Conservation (phyloP, 352 stramenopile species). For the Phytopythium sindhum region DNA sequence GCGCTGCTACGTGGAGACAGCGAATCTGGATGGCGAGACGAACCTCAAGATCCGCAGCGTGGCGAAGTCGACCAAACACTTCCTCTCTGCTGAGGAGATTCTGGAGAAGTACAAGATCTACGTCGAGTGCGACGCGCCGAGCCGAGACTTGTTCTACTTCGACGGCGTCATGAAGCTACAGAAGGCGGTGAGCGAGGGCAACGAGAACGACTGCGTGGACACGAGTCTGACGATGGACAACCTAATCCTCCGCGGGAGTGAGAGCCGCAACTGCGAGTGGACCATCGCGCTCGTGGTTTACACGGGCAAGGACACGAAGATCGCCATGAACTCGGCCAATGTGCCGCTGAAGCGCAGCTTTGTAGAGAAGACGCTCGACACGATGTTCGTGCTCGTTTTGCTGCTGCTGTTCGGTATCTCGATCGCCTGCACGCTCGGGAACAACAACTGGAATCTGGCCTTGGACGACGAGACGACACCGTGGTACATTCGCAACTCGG, state of each 20-base stretch:
- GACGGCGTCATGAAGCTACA: conserved; percentile 62
- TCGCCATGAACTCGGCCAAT: conserved; percentile 80
- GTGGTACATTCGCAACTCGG: conserved; percentile 64
- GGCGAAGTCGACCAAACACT: conserved; percentile 72
- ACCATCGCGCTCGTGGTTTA: conserved; percentile 84
- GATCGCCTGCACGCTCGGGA: conserved; percentile 75
- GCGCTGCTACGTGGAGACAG: conserved; percentile 83
- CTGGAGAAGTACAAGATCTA: conserved; percentile 60
- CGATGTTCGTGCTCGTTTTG: conserved; percentile 86
- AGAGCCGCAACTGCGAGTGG: conserved; percentile 85
- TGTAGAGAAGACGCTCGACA: conserved; percentile 85
- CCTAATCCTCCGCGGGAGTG: conserved; percentile 79
- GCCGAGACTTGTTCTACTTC: conserved; percentile 88
- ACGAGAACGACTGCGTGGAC: conserved; percentile 25
- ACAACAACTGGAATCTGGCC: conserved; percentile 82
- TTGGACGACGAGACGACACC: conserved; percentile 41
- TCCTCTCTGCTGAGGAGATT: conserved; percentile 69
- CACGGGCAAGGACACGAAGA: conserved; percentile 81
- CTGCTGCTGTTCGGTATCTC: conserved; percentile 86
- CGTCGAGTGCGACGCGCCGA: conserved; percentile 75
- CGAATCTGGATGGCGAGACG: conserved; percentile 86
- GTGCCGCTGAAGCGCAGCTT: conserved; percentile 84
- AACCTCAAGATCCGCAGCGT: conserved; percentile 88
- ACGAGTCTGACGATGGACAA: conserved; percentile 87
- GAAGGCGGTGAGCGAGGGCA: conserved; percentile 11